Percentiles rank a stretch among this genome's conserved stretches.
phyloP scores from a whole-genome alignment of 495 filamentous ascomycete species.

The Neurospora intermedia region DNA sequence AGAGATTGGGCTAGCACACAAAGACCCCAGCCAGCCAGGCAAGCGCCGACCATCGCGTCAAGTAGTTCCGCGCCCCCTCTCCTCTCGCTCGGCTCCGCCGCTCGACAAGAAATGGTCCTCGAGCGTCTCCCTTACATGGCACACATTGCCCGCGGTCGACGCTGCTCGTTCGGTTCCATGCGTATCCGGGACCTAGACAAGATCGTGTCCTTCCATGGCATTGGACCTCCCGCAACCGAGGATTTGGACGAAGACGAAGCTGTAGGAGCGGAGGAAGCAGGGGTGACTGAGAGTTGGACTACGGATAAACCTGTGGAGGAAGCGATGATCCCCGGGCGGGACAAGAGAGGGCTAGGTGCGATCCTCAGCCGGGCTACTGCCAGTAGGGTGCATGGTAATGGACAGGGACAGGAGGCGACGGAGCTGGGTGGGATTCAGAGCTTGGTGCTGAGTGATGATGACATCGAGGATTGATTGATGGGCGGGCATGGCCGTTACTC shows the following conservation, averaged over 20 bases:
- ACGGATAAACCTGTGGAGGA: conserved; percentile 47
- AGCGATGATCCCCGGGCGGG: conserved; percentile 27
- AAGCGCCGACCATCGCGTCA: conserved; percentile 5
- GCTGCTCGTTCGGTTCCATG: conserved; percentile 15
- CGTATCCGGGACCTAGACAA: conserved; percentile 47
- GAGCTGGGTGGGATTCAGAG: conserved; percentile 43
- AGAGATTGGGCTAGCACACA: conserved; percentile 27
- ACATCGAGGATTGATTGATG: conserved; percentile 76
- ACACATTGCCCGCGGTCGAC: conserved; percentile 42
- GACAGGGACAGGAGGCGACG: conserved; percentile 14
- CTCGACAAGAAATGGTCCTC: conserved; percentile 64
- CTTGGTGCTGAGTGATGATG: conserved; percentile 81
- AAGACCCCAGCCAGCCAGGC: not conserved
- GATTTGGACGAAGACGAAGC: conserved; percentile 21
- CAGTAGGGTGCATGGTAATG: conserved; percentile 8
- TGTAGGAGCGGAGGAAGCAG: conserved; percentile 30
- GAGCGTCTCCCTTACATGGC: conserved; percentile 80
- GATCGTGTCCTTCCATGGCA: conserved; percentile 56
- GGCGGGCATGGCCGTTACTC: not conserved
- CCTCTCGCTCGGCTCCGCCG: conserved; percentile 46
- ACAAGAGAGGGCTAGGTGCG: conserved; percentile 13
- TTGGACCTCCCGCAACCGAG: conserved; percentile 26
- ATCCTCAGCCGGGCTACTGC: conserved; percentile 14
- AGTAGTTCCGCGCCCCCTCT: conserved; percentile 19
- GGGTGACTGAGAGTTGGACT: conserved; percentile 39